Evolutionary conservation across 352 stramenopile genomes (phyloP), one percentile per base, ranked within the genome.

Genomic region (Phytophthora pini): DNA sequence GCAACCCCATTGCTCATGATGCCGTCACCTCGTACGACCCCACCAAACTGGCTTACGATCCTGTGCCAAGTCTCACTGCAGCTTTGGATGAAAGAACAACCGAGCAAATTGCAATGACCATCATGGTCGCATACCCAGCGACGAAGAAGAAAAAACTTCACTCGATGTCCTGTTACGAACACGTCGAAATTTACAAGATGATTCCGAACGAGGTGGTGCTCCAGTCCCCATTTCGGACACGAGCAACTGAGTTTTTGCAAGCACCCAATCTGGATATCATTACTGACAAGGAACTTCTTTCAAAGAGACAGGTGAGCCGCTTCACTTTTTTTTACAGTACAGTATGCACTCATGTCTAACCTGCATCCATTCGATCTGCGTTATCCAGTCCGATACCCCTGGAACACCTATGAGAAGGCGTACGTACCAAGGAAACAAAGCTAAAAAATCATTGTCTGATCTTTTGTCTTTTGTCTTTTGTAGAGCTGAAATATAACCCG

Each of bases 161-260:
- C 4, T 52, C 77, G 0, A 80, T 69, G 46, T 65, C 73, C 8
- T 73, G 66, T 44, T 93, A 93, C 58, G 82, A 91, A n/a, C 77
- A 86, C 26, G 82, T 93, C 3, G 77, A 92, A 50, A 94, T 94
- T 61, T 92, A 88, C 70, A 92, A 90, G 64, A 87, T 92, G 72
- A 84, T 92, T 55, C 82, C 84, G 0, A 90, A 85, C 26, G 80
- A 90, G 29, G 63, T 82, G 9, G 66, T 76, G 17, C 62, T 90
- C 22, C 72, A 82, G n/a, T 72, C 71, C 4, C 73, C 79, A 22
- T 92, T 92, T 49, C 77, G 70, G 8, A 82, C 68, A 22, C 79
- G 79, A 27, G 57, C 78, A n/a, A 79, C 71, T 0, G 56, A 77
- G n/a, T 82, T 82, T 55, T 56, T 88, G 63, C 56, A 83, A 10